Evolutionary conservation across 345 rosid species (phyloP).

Genomic region (Conringia planisiliqua): DNA sequence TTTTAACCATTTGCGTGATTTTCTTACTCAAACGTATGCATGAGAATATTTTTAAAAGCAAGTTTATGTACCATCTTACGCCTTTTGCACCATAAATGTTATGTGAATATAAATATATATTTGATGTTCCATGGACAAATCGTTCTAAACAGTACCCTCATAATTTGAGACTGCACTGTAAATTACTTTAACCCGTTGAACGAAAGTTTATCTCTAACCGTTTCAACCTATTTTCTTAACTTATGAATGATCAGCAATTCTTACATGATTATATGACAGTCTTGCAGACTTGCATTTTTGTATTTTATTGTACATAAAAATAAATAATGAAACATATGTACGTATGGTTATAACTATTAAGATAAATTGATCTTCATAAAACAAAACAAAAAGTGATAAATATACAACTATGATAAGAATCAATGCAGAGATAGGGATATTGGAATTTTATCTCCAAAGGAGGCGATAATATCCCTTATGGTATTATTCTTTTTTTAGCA

Average conservation of each 20-base stretch:
- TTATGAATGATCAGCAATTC: no score
- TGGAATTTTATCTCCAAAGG: constrained; percentile 26
- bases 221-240: no score
- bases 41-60: no score
- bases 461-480: constrained; percentile 23
- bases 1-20: no score
- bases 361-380: neutral
- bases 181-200: neutral
- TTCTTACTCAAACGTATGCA: no score
- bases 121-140: no score
- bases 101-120: no score
- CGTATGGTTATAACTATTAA: neutral
- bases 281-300: neutral
- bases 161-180: neutral
- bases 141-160: no score
- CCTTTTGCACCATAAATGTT: no score
- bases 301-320: no score
- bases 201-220: neutral
- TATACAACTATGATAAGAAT: constrained; percentile 13
- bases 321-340: neutral
- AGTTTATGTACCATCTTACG: no score
- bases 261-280: neutral
- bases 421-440: constrained; percentile 27
- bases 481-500: constrained; percentile 19
- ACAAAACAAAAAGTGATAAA: neutral